Evolutionary conservation across 352 stramenopile species (phyloP), one percentile per base, ranked within the genome.

Genomic region (Blastocystis sp.): DNA sequence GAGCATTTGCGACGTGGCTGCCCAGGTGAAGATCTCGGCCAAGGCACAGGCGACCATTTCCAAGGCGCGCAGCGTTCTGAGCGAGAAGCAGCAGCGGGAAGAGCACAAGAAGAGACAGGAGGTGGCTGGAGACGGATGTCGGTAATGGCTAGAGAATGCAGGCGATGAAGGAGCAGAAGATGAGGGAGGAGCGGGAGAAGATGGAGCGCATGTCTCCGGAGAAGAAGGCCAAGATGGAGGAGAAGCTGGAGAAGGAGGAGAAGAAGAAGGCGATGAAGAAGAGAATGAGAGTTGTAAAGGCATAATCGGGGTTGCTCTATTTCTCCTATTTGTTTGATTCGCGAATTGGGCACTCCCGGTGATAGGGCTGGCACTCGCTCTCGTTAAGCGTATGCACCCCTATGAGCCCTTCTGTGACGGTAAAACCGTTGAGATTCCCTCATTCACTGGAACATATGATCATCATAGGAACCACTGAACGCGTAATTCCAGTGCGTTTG

Each of bases 161-260:
- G 52, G 53, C 53, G 38, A 28, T 82, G 53, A 82, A 82, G 52
- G 74, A 82, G 74, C 74, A 82, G 53, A 66, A 67, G 52, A 61
- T 82, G 48, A 82, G 28, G 74, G 74, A 82, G 61, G 74, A 82
- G 74, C 43, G 52, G 43, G 17, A 66, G 38, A 48, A 53, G 1
- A 41, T 62, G 14, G 74, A 82, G 53, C 64, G 45, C 9, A 69
- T 71, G 64, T 43, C 53, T 52, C 74, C 74, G 7, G 74, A 82
- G 61, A n/a, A 48, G 41, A 53, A 62, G 38, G 59, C 53, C n/a
- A 82, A 82, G 52, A 17, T 59, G 23, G 74, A 82, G 53, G 74
- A 82, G 34, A 82, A 82, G 38, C 52, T 82, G 28, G 74, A 82
- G 74, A 82, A 69, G 28, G 74, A 82, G 38, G 74, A 82, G 59